Evolutionary conservation across 129 eudicot genomes (phyloP), one percentile per base, ranked within the genome.

Genomic region (Pittosporum tobira): DNA sequence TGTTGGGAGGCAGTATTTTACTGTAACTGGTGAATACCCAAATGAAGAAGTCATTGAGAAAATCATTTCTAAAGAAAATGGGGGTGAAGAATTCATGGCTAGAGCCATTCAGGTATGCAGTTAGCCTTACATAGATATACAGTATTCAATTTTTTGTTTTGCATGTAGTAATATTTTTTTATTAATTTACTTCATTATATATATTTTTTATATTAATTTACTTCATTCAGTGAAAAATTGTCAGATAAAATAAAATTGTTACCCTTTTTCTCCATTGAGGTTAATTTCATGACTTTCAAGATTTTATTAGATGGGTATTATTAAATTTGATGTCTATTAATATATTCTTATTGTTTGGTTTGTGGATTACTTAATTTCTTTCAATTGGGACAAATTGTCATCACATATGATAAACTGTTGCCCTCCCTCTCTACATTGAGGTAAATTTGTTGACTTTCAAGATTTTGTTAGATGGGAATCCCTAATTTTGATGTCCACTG

Each of bases 1-100:
- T 0, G 77, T 90, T 2, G 98, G 95, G 25, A 72, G 98, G 48
- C 74, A 91, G 58, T 90, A 82, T 55, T 90, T 69, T 24, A 83
- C 94, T 4, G 95, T 90, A 6, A 90, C 98, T 15, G 95, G 98
- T 21, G 98, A 90, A 58, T 31, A 72, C 29, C 81, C 94, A 0
- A 75, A 72, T 42, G 94, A 86, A 8, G 98, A 91, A 5, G 84
- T 77, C 22, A 81, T 88, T 38, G 97, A 88, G 12, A 84, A 81
- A 81, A 88, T 88, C 5, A 84, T 84, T 26, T 72, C 83, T 0
- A 60, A 69, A 58, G 84, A 84, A 16, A 66, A 55, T 26, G 96
- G 89, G 0, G 87, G 88, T 19, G 96, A 87, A 31, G 85, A 90
- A 10, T 76, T 85, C 48, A 26, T 90, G 46, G 73, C 94, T 0